These are phyloP conservation scores for Miamiensis avidus DNA, from an alignment of 169 alveolate species.

Conservation along the genomic window DNA sequence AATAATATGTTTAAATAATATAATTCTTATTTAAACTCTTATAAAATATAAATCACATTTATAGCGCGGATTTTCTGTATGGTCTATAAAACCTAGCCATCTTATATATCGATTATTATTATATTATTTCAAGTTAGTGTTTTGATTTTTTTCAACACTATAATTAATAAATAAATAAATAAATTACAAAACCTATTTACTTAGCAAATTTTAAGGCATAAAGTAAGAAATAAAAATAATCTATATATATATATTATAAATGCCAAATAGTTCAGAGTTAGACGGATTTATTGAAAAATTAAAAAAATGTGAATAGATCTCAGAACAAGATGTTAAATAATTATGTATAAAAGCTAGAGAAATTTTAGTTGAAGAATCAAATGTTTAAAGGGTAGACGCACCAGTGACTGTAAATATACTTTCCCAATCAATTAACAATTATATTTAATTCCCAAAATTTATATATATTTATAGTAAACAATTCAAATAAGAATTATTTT, in stretches of 20 bases:
- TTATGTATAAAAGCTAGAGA: conserved; percentile 97
- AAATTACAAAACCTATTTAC: neutral
- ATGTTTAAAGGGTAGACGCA: conserved; percentile 95
- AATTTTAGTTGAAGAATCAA: conserved; percentile 95
- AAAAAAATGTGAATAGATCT: conserved; percentile 92
- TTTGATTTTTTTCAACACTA: too few species aligned
- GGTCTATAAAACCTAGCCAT: too few species aligned
- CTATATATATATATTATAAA: too few species aligned
- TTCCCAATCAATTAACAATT: too few species aligned
- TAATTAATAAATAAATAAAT: too few species aligned
- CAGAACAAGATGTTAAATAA: conserved; percentile 94
- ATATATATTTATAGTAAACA: neutral
- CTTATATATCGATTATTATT: too few species aligned
- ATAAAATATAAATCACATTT: too few species aligned
- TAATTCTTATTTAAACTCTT: too few species aligned
- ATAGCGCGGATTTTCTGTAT: too few species aligned
- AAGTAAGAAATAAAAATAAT: neutral
- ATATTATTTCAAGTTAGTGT: too few species aligned
- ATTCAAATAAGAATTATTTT: neutral
- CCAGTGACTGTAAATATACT: conserved; percentile 95
- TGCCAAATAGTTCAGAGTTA: conserved; percentile 58
- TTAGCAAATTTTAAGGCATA: neutral
- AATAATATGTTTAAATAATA: too few species aligned
- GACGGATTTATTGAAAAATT: conserved; percentile 93
- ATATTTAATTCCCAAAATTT: conserved; percentile 8